Evolutionary conservation across 228 moss, liverwort and hornwort species (phyloP), one percentile per base, ranked within the genome.

Genomic region (Sphagnum fallax): DNA sequence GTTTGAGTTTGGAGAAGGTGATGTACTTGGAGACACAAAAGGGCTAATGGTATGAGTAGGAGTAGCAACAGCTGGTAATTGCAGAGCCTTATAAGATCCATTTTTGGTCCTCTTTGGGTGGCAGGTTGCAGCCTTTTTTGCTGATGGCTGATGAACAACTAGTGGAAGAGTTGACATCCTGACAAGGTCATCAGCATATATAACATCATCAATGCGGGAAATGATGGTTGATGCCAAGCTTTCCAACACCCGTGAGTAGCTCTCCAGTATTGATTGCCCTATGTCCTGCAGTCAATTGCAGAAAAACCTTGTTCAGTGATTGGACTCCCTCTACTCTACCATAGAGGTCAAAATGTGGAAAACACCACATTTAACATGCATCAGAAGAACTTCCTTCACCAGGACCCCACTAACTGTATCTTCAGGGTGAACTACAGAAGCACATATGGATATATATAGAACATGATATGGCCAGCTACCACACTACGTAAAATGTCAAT

Each of bases 191-290:
- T 97, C 90, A 6, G 90, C 90, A 62, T 84, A 97, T 1, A 97
- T 71, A 57, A 97, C 93, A 48, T 97, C 97, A 48, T 97, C 97
- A 49, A 97, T 90, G 18, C 97, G 91, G 11, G 97, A 84, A 49
- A 93, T 90, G 52, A 97, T 97, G 66, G 88, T 93, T 71, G 88
- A 97, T 2, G 97, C 97, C 61, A 97, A 71, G 51, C 97, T 97
- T 71, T 97, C 97, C 53, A 97, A 77, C 62, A 97, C 97, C 49
- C 97, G 89, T 16, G 97, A 97, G 65, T 97, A 97, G 78, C 97
- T 93, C 82, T 97, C 97, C 71, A 97, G 70, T 62, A 97, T 97
- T 14, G 97, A 93, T 68, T 97, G 97, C 7, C 97, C 97, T 14
- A 97, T 93, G 64, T 97, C 97, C 97, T 97, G 79, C 73, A 72